phyloP scores from a whole-genome alignment of 164 flowering plant genomes.

The Magnolia officinalis region DNA sequence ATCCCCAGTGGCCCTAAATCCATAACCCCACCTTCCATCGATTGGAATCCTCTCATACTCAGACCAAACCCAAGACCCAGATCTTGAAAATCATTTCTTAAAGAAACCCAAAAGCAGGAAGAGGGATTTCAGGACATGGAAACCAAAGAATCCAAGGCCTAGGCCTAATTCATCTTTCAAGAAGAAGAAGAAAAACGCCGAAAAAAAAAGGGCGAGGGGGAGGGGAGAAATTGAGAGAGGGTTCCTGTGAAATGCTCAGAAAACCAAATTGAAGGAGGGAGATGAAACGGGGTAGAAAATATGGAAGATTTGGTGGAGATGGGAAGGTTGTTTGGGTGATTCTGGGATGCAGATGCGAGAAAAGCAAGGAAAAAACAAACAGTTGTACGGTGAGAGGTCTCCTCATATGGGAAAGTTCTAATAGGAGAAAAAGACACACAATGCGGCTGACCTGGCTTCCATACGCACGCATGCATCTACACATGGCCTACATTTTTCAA shows the following conservation, averaged over 20 bases:
- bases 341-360: not conserved
- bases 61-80: constrained; percentile 29
- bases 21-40: constrained; percentile 13
- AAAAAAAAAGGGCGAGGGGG: not conserved
- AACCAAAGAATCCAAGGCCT: not conserved
- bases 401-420: no score
- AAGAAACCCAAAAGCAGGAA: not conserved
- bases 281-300: not conserved
- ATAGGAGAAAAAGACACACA: no score
- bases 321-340: not conserved
- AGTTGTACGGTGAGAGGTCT: no score
- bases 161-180: not conserved
- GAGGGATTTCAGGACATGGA: not conserved
- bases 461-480: no score
- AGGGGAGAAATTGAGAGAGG: not conserved
- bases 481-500: no score
- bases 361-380: not conserved
- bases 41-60: constrained; percentile 5
- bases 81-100: constrained; percentile 15
- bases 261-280: not conserved
- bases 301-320: not conserved
- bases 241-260: not conserved
- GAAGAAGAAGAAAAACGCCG: not conserved
- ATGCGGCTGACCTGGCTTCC: no score
- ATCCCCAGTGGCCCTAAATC: constrained; percentile 8